Evolutionary conservation across 805 yeast genomes (phyloP), one percentile per base, ranked within the genome.

Genomic region (Saturnispora gosingensis): DNA sequence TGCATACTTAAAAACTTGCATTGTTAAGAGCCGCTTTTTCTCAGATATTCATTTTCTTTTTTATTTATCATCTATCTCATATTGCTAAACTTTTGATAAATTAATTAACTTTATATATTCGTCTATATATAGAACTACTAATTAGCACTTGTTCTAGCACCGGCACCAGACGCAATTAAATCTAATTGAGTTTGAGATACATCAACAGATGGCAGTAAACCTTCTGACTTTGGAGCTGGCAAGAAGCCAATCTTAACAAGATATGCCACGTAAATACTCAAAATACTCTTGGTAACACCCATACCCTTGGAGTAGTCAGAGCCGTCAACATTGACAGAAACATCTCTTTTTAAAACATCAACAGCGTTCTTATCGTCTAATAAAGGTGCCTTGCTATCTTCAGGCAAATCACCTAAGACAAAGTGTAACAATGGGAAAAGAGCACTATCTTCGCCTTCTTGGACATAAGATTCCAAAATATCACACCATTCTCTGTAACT

Each of bases 321-420:
- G 13, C 86, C 88, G 43, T 61, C 60, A 20, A 56, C 27, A 30
- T 63, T 66, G 80, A 81, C 78, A 32, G 61, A 61, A 5, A 72
- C 67, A 64, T 88, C 97, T 25, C 67, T 72, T 53, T 69, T 71
- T 64, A 93, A 77, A 0, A 90, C 76, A n/a, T 66, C 65, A n/a
- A 74, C 77, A 1, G 98, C 87, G 65, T 93, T 90, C 4, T 74
- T 49, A 59, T 95, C 99, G 62, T 90, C 96, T 57, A 93, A 75
- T 67, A 91, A 97, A 2, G 99, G 98, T 10, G 99, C 98, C 68
- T 82, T 86, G 32, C 98, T 86, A 65, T 82, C 83, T 55, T 83
- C 84, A 6, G 97, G 97, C 62, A 93, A 77, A 64, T 90, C 83
- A 62, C 89, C 99, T 58, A 95, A 75, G 13, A 90, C 98, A 72